Conservation (phyloP, 228 moss, liverwort and hornwort species). For the Sphagnum magellanicum region DNA sequence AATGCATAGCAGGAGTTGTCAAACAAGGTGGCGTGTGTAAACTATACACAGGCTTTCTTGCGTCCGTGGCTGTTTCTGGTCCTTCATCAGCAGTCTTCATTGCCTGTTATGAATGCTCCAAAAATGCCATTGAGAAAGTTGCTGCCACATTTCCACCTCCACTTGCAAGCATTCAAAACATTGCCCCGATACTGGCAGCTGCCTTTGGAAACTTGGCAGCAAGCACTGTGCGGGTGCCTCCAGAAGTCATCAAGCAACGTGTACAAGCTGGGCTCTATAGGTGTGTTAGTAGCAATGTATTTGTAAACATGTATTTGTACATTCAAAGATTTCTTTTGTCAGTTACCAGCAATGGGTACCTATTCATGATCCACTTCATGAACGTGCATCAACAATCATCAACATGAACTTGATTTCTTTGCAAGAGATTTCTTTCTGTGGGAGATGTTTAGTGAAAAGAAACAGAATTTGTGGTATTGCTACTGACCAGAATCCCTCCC, state of each 20-base stretch:
- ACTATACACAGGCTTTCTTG: slow-evolving; percentile 47
- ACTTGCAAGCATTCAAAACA: slow-evolving; percentile 9
- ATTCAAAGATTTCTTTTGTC: not conserved
- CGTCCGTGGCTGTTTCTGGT: slow-evolving; percentile 47
- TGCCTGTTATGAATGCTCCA: slow-evolving; percentile 52
- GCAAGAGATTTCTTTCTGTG: too few relatives aligned
- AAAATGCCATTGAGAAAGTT: slow-evolving; percentile 39
- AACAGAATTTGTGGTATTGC: too few relatives aligned
- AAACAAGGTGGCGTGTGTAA: slow-evolving; percentile 31
- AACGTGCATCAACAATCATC: too few relatives aligned
- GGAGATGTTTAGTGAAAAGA: too few relatives aligned
- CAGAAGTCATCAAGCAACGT: slow-evolving; percentile 53
- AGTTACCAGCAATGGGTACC: too few relatives aligned
- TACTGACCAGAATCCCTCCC: too few relatives aligned
- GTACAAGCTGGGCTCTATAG: slow-evolving; percentile 47
- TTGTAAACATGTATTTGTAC: not conserved
- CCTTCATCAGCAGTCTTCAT: slow-evolving; percentile 55
- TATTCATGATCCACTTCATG: too few relatives aligned
- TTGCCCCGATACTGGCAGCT: slow-evolving; percentile 44
- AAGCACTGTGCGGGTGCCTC: slow-evolving; percentile 50
- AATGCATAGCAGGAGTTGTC: slow-evolving; percentile 45
- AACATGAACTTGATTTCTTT: too few relatives aligned
- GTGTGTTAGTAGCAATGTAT: slow-evolving; percentile 2
- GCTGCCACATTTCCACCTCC: slow-evolving; percentile 20
- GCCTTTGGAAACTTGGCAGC: slow-evolving; percentile 42